Percentiles rank a stretch among this genome's conserved stretches.
These are phyloP conservation scores for Graphilbum sp. DNA, from an alignment of 2,329 filamentous ascomycete genomes.

Conservation along the genomic window DNA sequence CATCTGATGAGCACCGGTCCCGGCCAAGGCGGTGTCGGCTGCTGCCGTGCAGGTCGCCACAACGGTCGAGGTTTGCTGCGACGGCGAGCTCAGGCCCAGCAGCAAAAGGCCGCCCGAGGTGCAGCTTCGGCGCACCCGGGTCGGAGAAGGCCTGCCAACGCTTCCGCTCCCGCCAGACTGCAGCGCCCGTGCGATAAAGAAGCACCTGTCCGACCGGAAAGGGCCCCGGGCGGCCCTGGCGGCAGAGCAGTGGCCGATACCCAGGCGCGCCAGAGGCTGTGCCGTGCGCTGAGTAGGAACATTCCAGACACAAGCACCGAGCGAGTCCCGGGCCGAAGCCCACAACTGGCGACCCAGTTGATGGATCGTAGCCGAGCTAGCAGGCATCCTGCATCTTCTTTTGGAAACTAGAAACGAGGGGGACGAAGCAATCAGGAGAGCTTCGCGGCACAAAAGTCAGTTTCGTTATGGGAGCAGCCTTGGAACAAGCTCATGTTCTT, in stretches of 20 bases:
- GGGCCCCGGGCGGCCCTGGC: conserved; percentile 1
- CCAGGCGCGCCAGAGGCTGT: conserved; percentile 1
- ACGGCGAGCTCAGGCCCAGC: conserved; percentile 25
- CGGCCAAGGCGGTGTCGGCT: conserved; percentile 18
- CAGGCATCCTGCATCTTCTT: conserved; percentile 15
- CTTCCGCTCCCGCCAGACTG: not conserved
- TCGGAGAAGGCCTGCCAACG: conserved; percentile 13
- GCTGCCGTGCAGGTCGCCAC: conserved; percentile 22
- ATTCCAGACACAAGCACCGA: conserved; percentile 7
- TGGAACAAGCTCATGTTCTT: not conserved
- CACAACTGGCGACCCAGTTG: conserved; percentile 19
- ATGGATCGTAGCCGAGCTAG: conserved; percentile 17
- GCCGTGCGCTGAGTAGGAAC: not conserved
- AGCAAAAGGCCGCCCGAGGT: conserved; percentile 38
- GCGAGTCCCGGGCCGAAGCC: conserved; percentile 16
- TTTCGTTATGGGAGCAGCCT: no score
- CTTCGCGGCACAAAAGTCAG: no score
- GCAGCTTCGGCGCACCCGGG: conserved; percentile 31
- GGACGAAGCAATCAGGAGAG: not conserved
- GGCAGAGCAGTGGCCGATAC: conserved; percentile 4
- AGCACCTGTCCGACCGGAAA: not conserved
- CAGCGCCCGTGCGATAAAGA: not conserved
- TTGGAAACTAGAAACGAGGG: not conserved
- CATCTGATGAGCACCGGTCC: conserved; percentile 12
- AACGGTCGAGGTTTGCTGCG: conserved; percentile 21